Percentiles rank a stretch among this genome's conserved stretches.
Evolutionary conservation across 805 yeast species (phyloP).

Genomic region (Kuraishia hungarica): DNA sequence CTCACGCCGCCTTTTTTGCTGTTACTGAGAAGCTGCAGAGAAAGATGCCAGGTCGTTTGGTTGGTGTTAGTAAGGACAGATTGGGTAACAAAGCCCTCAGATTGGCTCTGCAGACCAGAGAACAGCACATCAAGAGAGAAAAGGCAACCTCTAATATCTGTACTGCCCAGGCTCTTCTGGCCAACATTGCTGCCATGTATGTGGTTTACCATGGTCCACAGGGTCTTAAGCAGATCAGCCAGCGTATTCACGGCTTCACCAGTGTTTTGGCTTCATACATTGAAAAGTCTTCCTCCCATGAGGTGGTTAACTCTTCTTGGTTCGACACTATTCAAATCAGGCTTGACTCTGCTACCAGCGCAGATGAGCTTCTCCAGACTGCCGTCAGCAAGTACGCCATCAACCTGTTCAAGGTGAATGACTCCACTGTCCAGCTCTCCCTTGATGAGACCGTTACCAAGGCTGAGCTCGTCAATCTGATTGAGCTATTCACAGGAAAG

Average conservation of each 20-base stretch:
- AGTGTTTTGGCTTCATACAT: constrained; percentile 60
- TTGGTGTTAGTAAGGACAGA: constrained; percentile 89
- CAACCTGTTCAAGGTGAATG: constrained; percentile 67
- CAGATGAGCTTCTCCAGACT: constrained; percentile 44
- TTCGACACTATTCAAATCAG: constrained; percentile 82
- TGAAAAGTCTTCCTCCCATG: constrained; percentile 28
- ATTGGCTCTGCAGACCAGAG: constrained; percentile 94
- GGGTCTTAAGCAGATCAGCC: constrained; percentile 74
- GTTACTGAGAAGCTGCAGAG: constrained; percentile 75
- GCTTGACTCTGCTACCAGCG: constrained; percentile 32
- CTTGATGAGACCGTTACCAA: constrained; percentile 82
- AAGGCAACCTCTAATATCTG: constrained; percentile 97
- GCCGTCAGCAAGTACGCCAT: constrained; percentile 61
- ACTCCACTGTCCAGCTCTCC: constrained; percentile 59
- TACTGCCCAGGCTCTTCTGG: constrained; percentile 94
- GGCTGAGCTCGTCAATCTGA: constrained; percentile 49
- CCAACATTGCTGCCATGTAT: constrained; percentile 92
- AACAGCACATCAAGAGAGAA: constrained; percentile 95
- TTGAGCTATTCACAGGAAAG: constrained; percentile 49
- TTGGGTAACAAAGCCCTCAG: constrained; percentile 84
- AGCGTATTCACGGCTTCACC: constrained; percentile 68
- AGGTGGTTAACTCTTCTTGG: constrained; percentile 52
- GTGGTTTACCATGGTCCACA: constrained; percentile 94
- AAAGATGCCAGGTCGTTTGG: constrained; percentile 93
- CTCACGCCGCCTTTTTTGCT: constrained; percentile 96